Conservation (phyloP, 2,329 filamentous ascomycete species). For the Alternaria incomplexa region DNA sequence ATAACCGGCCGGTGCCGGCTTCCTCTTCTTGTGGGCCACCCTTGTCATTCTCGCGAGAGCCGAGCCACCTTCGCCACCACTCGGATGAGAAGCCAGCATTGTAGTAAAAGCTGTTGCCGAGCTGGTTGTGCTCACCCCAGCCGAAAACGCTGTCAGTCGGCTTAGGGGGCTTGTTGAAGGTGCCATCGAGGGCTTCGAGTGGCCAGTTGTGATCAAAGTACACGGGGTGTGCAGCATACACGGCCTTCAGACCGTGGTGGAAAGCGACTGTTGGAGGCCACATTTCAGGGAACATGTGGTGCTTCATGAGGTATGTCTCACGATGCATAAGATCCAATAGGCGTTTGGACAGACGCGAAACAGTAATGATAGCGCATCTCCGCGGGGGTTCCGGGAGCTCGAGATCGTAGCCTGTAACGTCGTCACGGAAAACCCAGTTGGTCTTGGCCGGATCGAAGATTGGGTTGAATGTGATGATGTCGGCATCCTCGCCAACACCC, state of each 20-base stretch:
- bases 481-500: conserved; percentile 78
- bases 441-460: conserved; percentile 77
- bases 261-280: conserved; percentile 74
- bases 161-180: conserved; percentile 57
- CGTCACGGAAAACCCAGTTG: conserved; percentile 73
- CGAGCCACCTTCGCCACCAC: conserved; percentile 58
- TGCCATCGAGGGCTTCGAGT: conserved; percentile 53
- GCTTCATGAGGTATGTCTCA: conserved; percentile 74
- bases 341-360: conserved; percentile 73
- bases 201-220: conserved; percentile 79
- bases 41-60: conserved; percentile 54
- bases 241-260: conserved; percentile 78
- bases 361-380: conserved; percentile 78
- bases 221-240: conserved; percentile 78
- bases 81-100: conserved; percentile 56
- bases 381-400: conserved; percentile 66
- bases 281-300: conserved; percentile 79
- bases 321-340: conserved; percentile 78
- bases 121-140: conserved; percentile 60
- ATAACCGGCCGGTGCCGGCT: conserved; percentile 55
- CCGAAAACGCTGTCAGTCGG: conserved; percentile 56
- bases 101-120: conserved; percentile 59
- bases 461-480: conserved; percentile 76
- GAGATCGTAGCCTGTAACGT: conserved; percentile 70
- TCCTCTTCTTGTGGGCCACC: conserved; percentile 51